A percentile compares a stretch with the other conserved stretches of the same genome.
Conservation (phyloP, 352 stramenopile genomes). For the Phytophthora pluvialis region DNA sequence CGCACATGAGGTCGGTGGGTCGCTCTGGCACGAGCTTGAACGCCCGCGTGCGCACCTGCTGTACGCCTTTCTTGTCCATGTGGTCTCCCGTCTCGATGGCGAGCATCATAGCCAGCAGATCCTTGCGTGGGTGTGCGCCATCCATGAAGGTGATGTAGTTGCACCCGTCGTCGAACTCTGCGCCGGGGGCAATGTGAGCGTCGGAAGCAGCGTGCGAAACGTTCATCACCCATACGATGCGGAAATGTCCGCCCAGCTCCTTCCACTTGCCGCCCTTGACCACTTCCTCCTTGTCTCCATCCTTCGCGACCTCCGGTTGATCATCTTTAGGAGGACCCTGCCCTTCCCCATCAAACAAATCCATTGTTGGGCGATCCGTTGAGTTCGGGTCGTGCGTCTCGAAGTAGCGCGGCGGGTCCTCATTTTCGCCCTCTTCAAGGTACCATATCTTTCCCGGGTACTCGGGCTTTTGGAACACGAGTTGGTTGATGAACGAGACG, state of each 20-base stretch:
- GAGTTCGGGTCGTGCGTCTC: constrained; percentile 41
- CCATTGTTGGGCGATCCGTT: constrained; percentile 42
- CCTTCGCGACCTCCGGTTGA: not conserved
- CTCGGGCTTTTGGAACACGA: constrained; percentile 55
- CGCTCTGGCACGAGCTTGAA: constrained; percentile 57
- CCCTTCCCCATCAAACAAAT: constrained; percentile 47
- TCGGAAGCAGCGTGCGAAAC: constrained; percentile 62
- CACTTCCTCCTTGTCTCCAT: constrained; percentile 8
- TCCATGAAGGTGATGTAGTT: constrained; percentile 66
- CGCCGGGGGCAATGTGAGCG: constrained; percentile 51
- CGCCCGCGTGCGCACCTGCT: constrained; percentile 61
- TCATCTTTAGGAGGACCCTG: constrained; percentile 23
- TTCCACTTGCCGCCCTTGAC: constrained; percentile 41
- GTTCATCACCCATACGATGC: constrained; percentile 72
- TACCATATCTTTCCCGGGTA: constrained; percentile 74
- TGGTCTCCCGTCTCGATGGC: constrained; percentile 60
- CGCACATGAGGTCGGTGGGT: constrained; percentile 53
- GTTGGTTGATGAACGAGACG: constrained; percentile 59
- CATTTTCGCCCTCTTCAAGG: constrained; percentile 50
- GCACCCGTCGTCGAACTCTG: constrained; percentile 65
- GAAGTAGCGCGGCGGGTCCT: constrained; percentile 44
- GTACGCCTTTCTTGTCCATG: constrained; percentile 46
- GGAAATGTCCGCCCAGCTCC: constrained; percentile 58
- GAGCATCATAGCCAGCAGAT: constrained; percentile 54
- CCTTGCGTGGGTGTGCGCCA: constrained; percentile 41